phyloP scores from a whole-genome alignment of 2,329 filamentous ascomycete species.

The Fusarium veterinarium region DNA sequence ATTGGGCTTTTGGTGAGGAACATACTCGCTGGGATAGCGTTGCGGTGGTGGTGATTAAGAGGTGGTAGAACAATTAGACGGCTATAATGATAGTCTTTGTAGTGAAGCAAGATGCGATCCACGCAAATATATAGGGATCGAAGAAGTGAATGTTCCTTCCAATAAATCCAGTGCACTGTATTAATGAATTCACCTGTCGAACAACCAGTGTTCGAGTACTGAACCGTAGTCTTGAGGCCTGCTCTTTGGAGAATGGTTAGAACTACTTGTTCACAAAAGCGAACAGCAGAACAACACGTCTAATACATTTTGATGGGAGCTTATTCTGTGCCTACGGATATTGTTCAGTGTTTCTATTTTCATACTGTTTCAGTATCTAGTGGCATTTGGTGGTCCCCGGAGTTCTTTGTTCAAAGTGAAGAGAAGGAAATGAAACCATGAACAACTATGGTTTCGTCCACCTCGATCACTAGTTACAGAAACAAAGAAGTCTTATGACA shows the following conservation, averaged over 20 bases:
- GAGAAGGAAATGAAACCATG: neutral
- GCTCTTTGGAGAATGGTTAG: slow-evolving; percentile 2
- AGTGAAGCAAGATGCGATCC: slow-evolving; percentile 1
- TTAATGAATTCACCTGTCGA: slow-evolving; percentile 2
- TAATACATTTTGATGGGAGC: neutral
- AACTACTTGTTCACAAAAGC: neutral
- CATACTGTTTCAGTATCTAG: slow-evolving; percentile 21
- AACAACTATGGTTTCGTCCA: neutral
- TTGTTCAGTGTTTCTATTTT: slow-evolving; percentile 16
- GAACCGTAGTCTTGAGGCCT: slow-evolving; percentile 8
- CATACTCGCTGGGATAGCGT: neutral
- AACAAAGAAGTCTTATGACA: neutral
- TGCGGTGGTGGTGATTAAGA: neutral
- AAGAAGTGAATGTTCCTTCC: neutral
- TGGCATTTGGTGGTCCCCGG: slow-evolving; percentile 3
- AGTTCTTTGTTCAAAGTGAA: slow-evolving; percentile 24
- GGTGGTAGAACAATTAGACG: neutral
- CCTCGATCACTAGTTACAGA: neutral
- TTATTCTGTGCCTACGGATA: neutral
- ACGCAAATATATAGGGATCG: slow-evolving; percentile 4
- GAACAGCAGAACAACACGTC: neutral
- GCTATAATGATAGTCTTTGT: neutral
- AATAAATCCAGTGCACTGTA: neutral
- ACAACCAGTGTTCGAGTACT: slow-evolving; percentile 13
- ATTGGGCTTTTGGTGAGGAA: neutral